Evolutionary conservation across 2,329 filamentous ascomycete genomes (phyloP).

Genomic region (Daldinia sp.): DNA sequence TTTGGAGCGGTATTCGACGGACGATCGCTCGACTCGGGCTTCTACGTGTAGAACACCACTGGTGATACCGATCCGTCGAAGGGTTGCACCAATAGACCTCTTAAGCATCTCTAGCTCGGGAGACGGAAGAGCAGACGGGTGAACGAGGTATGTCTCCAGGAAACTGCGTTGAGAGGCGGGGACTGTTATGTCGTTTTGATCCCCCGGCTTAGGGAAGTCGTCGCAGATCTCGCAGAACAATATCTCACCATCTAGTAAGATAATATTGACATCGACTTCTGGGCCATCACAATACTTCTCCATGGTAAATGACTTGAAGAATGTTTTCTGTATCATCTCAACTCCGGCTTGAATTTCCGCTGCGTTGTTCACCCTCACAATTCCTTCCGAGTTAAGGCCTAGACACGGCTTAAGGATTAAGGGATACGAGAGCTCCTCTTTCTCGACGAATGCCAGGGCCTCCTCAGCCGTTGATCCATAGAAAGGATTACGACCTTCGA

Average conservation of each 20-base stretch:
- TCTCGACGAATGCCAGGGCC: conserved; percentile 24
- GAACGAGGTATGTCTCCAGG: conserved; percentile 43
- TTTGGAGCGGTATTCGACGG: conserved; percentile 31
- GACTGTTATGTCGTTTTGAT: conserved; percentile 17
- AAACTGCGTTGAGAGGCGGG: conserved; percentile 34
- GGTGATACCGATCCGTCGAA: conserved; percentile 38
- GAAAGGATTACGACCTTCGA: conserved; percentile 37
- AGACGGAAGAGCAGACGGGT: conserved; percentile 42
- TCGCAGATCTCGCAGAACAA: conserved; percentile 44
- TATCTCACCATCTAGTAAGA: conserved; percentile 40
- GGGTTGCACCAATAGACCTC: conserved; percentile 30
- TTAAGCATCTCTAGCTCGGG: conserved; percentile 33
- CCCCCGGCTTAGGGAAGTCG: conserved; percentile 43
- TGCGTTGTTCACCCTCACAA: conserved; percentile 38
- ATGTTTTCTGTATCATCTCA: conserved; percentile 31
- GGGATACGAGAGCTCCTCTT: conserved; percentile 36
- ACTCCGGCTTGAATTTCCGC: conserved; percentile 23
- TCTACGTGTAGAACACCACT: conserved; percentile 44
- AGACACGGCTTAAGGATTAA: conserved; percentile 44
- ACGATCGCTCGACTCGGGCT: conserved; percentile 39
- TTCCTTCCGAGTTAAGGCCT: conserved; percentile 43
- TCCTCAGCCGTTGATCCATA: conserved; percentile 36
- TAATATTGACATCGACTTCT: conserved; percentile 44
- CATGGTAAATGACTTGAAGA: conserved; percentile 38
- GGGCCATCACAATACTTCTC: conserved; percentile 43